Conservation (phyloP, 441 rosid species). For the Pelargonium myrrhifolium region DNA sequence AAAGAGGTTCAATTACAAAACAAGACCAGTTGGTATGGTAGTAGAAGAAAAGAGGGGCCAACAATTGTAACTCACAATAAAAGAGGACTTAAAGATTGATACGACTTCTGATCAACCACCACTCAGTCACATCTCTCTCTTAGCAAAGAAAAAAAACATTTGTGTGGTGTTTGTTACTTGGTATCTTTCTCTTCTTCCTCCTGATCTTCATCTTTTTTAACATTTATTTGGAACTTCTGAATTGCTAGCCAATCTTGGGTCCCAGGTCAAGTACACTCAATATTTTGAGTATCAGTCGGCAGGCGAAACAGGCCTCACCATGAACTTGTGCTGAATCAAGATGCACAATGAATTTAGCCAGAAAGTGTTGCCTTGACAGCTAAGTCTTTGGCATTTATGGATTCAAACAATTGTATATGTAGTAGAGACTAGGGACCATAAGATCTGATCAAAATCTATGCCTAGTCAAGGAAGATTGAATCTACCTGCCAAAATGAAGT, state of each 20-base stretch:
- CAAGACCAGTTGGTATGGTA: slow-evolving; percentile 16
- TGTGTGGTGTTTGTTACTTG: slow-evolving; percentile 16
- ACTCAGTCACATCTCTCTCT: not conserved
- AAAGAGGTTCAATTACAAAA: slow-evolving; percentile 23
- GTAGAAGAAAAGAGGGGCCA: not conserved
- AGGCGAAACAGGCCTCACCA: not conserved
- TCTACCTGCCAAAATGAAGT: too few species aligned
- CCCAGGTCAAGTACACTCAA: not conserved
- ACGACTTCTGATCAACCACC: slow-evolving; percentile 39
- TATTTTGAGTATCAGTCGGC: not conserved
- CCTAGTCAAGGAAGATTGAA: not conserved
- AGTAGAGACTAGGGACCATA: too few species aligned
- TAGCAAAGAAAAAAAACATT: not conserved
- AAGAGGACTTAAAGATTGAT: slow-evolving; percentile 25
- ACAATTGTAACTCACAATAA: slow-evolving; percentile 21
- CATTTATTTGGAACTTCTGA: too few species aligned
- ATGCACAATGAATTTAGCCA: not conserved
- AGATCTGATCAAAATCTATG: not conserved
- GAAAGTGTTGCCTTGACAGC: not conserved
- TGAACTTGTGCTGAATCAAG: not conserved
- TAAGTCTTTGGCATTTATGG: not conserved
- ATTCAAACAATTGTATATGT: not conserved
- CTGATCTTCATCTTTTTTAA: too few species aligned
- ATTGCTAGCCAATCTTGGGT: not conserved
- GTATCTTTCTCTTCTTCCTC: too few species aligned